Conservation (phyloP, 2,329 filamentous ascomycete genomes). For the Botrytis elliptica region DNA sequence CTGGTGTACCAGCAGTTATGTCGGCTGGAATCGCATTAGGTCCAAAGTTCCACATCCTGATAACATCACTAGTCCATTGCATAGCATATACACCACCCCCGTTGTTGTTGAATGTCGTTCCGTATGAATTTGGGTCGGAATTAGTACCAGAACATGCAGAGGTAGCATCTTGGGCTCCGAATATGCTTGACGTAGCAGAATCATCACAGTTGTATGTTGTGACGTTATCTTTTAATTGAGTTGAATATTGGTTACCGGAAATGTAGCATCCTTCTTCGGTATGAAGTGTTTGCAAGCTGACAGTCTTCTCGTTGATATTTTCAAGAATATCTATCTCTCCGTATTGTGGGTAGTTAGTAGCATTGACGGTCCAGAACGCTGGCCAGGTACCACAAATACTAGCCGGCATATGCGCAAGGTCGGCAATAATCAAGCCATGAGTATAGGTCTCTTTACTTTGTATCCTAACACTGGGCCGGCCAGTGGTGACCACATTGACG, state of each 20-base stretch:
- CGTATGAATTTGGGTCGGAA: constrained; percentile 46
- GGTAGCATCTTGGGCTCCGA: constrained; percentile 42
- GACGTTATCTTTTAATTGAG: constrained; percentile 1
- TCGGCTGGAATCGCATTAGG: constrained; percentile 63
- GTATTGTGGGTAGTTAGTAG: constrained; percentile 49
- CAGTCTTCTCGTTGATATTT: constrained; percentile 60
- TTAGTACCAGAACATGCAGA: constrained; percentile 37
- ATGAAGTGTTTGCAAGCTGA: constrained; percentile 62
- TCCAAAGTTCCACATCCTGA: constrained; percentile 75
- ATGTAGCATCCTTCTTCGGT: constrained; percentile 49
- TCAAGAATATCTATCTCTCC: constrained; percentile 68
- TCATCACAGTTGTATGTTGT: constrained; percentile 32
- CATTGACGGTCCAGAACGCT: constrained; percentile 66
- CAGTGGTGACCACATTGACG: constrained; percentile 53
- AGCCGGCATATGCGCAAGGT: constrained; percentile 61
- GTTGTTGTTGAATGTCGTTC: constrained; percentile 62
- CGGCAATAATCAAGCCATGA: constrained; percentile 67
- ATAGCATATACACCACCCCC: constrained; percentile 67
- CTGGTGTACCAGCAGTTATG: constrained; percentile 54
- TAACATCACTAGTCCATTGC: constrained; percentile 65
- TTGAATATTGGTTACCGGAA: constrained; percentile 30
- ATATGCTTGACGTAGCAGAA: constrained; percentile 34
- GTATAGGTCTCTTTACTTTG: constrained; percentile 62
- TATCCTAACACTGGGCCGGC: constrained; percentile 64
- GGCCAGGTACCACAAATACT: constrained; percentile 73